phyloP scores from a whole-genome alignment of 805 yeast genomes.

The Pichia rugopelliculosa region DNA sequence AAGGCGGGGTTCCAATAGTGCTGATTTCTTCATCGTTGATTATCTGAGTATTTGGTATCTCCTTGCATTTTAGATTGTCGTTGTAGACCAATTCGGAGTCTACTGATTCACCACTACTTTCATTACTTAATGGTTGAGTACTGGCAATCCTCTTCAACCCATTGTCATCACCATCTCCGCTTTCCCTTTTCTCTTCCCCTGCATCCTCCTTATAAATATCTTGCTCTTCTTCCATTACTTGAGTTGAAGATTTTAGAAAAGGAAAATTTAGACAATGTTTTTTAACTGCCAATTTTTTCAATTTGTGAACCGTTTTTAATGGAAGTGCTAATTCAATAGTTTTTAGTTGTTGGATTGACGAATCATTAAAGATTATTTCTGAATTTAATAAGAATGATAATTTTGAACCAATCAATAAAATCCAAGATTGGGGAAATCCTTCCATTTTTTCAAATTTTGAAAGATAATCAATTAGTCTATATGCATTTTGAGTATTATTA shows the following conservation, averaged over 20 bases:
- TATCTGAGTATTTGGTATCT: neutral
- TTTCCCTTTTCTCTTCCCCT: too few species aligned
- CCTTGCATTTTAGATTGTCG: too few species aligned
- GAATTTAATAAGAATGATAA: neutral
- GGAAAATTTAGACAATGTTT: neutral
- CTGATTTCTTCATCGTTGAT: neutral
- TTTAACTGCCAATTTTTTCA: neutral
- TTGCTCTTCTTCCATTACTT: neutral
- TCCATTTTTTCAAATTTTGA: neutral
- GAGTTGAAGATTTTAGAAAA: neutral
- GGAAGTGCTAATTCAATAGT: neutral
- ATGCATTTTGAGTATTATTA: neutral
- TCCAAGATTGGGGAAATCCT: conserved; percentile 6
- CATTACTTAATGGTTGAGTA: too few species aligned
- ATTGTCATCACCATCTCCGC: too few species aligned
- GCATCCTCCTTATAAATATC: too few species aligned
- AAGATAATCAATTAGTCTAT: neutral
- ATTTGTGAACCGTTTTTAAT: neutral
- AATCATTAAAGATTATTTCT: neutral
- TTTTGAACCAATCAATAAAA: neutral
- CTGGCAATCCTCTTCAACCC: too few species aligned
- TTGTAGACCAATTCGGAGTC: too few species aligned
- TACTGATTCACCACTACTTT: neutral
- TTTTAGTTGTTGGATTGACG: neutral
- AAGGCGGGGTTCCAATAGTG: neutral